A percentile compares a stretch with the other conserved stretches of the same genome.
These are phyloP conservation scores for Clarkia xantiana DNA, from an alignment of 345 rosid species.

Conservation along the genomic window DNA sequence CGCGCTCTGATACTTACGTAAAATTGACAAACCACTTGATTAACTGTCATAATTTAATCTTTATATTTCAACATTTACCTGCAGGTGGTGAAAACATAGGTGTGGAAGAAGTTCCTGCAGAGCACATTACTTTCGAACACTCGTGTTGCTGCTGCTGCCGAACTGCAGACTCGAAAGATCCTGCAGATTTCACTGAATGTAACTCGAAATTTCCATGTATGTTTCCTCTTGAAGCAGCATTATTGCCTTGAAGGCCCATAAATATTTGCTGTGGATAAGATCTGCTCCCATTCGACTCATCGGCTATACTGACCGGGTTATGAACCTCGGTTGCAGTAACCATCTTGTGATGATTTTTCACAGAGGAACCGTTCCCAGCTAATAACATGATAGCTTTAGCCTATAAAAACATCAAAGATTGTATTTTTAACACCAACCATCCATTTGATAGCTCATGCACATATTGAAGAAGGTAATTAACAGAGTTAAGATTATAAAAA, in stretches of 20 bases:
- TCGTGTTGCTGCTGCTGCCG: conserved; percentile 23
- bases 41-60: no score
- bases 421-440: background rate
- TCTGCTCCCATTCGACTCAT: background rate
- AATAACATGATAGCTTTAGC: conserved; percentile 79
- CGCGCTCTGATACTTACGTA: no score
- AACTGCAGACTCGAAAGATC: conserved; percentile 11
- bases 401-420: conserved; percentile 17
- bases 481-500: background rate
- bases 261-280: background rate
- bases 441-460: no score
- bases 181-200: background rate
- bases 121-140: conserved; percentile 12
- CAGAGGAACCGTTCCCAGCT: conserved; percentile 45
- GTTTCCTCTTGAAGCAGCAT: conserved; percentile 24
- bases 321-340: conserved; percentile 24
- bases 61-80: background rate
- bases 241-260: background rate
- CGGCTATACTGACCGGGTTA: conserved; percentile 11
- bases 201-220: conserved; percentile 20
- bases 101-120: background rate
- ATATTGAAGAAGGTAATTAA: no score
- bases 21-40: no score
- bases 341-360: conserved; percentile 10
- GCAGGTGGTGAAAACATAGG: background rate